Evolutionary conservation across 768 basidiomycete species (phyloP).

Genomic region (Kwoniella europaea): DNA sequence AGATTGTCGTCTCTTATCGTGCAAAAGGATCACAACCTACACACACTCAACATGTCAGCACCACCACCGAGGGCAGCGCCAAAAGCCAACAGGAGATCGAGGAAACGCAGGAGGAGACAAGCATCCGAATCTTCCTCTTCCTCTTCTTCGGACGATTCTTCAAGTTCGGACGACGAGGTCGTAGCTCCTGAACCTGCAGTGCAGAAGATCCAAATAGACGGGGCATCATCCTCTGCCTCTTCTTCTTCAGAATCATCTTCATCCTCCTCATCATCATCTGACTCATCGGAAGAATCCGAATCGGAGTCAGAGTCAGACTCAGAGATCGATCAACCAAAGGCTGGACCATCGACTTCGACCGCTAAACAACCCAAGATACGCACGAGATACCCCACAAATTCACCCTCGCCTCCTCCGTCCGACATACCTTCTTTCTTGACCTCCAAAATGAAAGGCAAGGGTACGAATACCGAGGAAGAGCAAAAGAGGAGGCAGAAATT

Average conservation of each 20-base stretch:
- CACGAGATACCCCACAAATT: conserved; percentile 31
- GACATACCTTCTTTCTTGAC: conserved; percentile 47
- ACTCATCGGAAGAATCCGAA: conserved; percentile 22
- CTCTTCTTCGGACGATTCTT: conserved; percentile 26
- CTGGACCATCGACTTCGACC: conserved; percentile 17
- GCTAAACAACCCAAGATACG: conserved; percentile 19
- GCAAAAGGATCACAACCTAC: neutral
- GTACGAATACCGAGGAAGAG: conserved; percentile 19
- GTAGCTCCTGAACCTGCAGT: neutral
- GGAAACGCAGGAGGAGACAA: conserved; percentile 37
- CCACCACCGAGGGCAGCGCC: conserved; percentile 14
- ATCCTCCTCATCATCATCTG: conserved; percentile 28
- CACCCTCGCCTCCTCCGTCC: conserved; percentile 44
- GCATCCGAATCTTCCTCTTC: conserved; percentile 33
- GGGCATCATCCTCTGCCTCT: conserved; percentile 29
- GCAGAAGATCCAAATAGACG: conserved; percentile 19
- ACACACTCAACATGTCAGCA: conserved; percentile 10
- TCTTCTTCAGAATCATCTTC: conserved; percentile 25
- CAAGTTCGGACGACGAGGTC: conserved; percentile 22
- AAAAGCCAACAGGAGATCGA: conserved; percentile 21
- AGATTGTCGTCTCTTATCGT: neutral
- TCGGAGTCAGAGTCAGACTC: conserved; percentile 27
- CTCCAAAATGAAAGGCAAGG: conserved; percentile 21
- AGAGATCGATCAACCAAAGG: conserved; percentile 16
- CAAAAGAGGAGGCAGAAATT: conserved; percentile 43